Evolutionary conservation across 2,329 filamentous ascomycete species (phyloP).

Genomic region (Colletotrichum tropicale): DNA sequence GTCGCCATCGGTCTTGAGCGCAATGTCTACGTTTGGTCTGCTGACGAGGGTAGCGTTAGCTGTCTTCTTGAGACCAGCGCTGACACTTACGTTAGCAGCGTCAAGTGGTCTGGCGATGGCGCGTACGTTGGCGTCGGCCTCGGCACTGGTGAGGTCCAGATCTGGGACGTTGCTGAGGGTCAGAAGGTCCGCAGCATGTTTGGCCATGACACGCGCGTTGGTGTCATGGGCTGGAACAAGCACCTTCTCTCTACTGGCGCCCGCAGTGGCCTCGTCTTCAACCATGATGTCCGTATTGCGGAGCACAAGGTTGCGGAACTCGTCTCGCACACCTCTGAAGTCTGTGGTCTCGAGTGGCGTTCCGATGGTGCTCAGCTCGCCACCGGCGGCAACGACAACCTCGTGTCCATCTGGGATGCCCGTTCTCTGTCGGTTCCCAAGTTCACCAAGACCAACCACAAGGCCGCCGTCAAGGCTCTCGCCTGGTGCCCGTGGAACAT

Average conservation of each 20-base stretch:
- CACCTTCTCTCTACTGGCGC: constrained; percentile 95
- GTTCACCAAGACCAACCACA: constrained; percentile 99
- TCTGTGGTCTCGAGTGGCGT: constrained; percentile 97
- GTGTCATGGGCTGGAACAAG: constrained; percentile 99
- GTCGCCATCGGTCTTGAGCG: constrained; percentile 97
- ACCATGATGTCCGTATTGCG: constrained; percentile 97
- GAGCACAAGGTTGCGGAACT: constrained; percentile 99
- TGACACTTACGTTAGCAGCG: constrained; percentile 96
- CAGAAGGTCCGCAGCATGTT: constrained; percentile 98
- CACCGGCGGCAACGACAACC: constrained; percentile 97
- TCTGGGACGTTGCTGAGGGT: constrained; percentile 97
- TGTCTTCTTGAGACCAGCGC: constrained; percentile 85
- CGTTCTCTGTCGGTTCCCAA: constrained; percentile 92
- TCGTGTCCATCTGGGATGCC: constrained; percentile 99
- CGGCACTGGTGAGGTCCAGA: constrained; percentile 95
- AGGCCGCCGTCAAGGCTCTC: constrained; percentile 96
- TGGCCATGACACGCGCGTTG: constrained; percentile 94
- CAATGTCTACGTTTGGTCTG: constrained; percentile 98
- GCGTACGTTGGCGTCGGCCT: constrained; percentile 96
- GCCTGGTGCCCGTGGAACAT: constrained; percentile 99
- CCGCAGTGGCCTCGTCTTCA: constrained; percentile 93
- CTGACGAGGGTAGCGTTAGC: constrained; percentile 87
- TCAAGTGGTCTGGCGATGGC: constrained; percentile 98
- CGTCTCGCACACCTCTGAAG: constrained; percentile 95
- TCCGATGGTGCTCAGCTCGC: constrained; percentile 95